phyloP scores from a whole-genome alignment of 2,329 filamentous ascomycete species.

The Ceratocystis lukuohia region DNA sequence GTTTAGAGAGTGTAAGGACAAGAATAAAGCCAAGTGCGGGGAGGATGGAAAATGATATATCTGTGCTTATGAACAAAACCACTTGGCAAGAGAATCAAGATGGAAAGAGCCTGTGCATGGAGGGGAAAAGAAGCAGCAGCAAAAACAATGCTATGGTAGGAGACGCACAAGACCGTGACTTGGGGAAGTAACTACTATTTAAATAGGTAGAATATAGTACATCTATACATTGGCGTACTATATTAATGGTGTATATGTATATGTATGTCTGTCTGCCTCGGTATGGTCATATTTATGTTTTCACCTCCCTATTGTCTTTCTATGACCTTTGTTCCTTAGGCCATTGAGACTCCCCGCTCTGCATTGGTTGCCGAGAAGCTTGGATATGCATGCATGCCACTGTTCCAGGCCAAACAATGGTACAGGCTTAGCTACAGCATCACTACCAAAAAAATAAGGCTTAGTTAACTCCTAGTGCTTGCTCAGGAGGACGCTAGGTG shows the following conservation, averaged over 20 bases:
- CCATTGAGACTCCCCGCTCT: slow-evolving; percentile 1
- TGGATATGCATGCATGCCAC: no score
- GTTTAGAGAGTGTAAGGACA: neutral
- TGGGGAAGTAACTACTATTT: neutral
- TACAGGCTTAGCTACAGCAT: no score
- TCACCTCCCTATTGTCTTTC: neutral
- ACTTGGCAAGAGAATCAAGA: neutral
- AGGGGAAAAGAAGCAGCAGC: neutral
- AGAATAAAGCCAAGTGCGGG: neutral
- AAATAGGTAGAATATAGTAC: neutral
- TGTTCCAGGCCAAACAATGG: no score
- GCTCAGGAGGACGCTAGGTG: neutral
- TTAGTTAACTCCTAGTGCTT: neutral
- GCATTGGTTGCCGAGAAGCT: neutral
- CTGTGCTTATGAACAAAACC: neutral
- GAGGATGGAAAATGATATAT: neutral
- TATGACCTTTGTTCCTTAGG: neutral
- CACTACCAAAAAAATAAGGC: neutral
- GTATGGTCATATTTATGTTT: neutral
- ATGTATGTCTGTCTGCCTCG: neutral
- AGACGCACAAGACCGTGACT: neutral
- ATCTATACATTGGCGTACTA: neutral
- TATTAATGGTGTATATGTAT: neutral
- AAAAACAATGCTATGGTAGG: neutral
- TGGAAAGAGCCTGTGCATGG: neutral